Conservation (phyloP, 257 asterid species). For the Nyctanthes arbortristis region DNA sequence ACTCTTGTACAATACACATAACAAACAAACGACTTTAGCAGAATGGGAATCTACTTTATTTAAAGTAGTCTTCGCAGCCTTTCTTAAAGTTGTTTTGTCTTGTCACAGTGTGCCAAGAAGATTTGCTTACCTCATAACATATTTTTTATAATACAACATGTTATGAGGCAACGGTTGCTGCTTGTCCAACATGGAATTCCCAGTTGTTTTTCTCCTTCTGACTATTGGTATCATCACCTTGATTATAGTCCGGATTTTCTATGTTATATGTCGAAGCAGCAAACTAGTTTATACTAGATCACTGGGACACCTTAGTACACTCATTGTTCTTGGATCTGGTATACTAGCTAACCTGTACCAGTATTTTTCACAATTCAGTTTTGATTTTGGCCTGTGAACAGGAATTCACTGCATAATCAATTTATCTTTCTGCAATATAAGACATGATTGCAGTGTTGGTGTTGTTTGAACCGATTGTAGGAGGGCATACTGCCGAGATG, state of each 20-base stretch:
- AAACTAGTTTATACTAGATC: constrained; percentile 33
- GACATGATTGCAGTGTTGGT: background rate
- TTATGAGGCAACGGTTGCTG: constrained; percentile 30
- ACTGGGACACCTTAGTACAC: constrained; percentile 48
- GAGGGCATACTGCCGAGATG: constrained; percentile 99
- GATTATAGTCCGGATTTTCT: constrained; percentile 48
- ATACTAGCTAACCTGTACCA: constrained; percentile 2
- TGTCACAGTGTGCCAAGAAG: too few relatives aligned
- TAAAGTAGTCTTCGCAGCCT: too few relatives aligned
- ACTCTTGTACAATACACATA: too few relatives aligned
- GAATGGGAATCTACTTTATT: too few relatives aligned
- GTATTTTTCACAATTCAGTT: background rate
- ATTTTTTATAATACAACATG: too few relatives aligned
- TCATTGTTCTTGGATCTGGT: constrained; percentile 89
- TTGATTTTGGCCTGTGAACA: background rate
- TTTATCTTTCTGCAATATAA: too few relatives aligned
- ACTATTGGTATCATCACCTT: constrained; percentile 42
- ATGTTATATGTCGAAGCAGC: constrained; percentile 44
- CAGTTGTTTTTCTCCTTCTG: constrained; percentile 25
- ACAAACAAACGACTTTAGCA: too few relatives aligned
- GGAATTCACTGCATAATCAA: background rate
- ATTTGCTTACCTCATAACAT: too few relatives aligned
- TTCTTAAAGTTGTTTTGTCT: too few relatives aligned
- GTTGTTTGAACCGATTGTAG: constrained; percentile 35
- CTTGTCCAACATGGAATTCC: constrained; percentile 26